Evolutionary conservation across 768 basidiomycete species (phyloP), one percentile per base, ranked within the genome.

Genomic region (Hydnum rufescens): DNA sequence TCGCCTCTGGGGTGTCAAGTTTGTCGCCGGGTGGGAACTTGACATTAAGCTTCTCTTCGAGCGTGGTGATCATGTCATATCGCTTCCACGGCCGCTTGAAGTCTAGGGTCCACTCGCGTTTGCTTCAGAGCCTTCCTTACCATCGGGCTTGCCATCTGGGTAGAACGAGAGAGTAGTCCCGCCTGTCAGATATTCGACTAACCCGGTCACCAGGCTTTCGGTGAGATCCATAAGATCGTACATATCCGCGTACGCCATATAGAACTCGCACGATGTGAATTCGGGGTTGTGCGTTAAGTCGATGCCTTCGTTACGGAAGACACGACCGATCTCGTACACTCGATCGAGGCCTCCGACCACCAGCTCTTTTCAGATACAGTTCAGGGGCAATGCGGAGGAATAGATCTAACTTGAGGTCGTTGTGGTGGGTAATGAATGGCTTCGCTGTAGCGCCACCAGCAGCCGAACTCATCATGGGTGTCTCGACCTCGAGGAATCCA

Each of bases 241-340:
- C 90, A 93, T 92, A 65, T 97, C 95, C 54, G 95, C 95, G 60
- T 96, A 97, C 29, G 95, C 93, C 93, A 99, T 97, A 64, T 97
- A 99, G 68, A 99, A 97, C 70, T 99, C 93, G 74, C 93, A 97
- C 68, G 96, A 93, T 3, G 88, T 86, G 70, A 96, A 96, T 65
- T 99, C 95, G 58, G 95, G 95, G 67, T 99, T 99, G 66, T 99
- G 95, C 18, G 95, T 99, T 58, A 99, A 70, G 68, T 99, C 95
- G 62, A 99, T 99, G 29, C 92, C 86, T 65, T 99, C 95, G 66
- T 97, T 99, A 46, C 95, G 73, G 75, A 97, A 99, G 8, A 96
- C 90, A 39, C 93, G 80, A 2, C 93, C 95, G 57, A 99, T 96
- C 67, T 99, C 95, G 66, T 88, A 99, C 8, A 99, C 95, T 43